Evolutionary conservation across 257 asterid genomes (phyloP).

Genomic region (Marsdenia floribunda): DNA sequence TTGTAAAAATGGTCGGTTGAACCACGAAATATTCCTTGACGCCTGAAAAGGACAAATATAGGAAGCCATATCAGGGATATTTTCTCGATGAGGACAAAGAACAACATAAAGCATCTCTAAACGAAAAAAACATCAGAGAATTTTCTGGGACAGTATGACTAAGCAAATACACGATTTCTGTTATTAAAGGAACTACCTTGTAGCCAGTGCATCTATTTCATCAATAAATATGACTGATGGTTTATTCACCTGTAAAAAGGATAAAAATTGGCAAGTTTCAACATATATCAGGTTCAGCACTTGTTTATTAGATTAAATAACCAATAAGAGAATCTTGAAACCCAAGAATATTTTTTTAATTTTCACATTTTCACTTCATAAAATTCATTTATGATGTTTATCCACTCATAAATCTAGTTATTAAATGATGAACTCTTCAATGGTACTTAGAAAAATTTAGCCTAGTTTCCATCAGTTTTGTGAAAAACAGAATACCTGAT

Average conservation of each 20-base stretch:
- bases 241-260: constrained; percentile 70
- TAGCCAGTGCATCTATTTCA: constrained; percentile 96
- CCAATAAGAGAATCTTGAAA: background rate
- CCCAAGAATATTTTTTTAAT: background rate
- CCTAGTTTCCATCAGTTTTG: no score
- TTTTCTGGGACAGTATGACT: background rate
- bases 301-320: background rate
- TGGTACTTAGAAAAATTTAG: background rate
- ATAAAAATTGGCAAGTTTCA: constrained; percentile 17
- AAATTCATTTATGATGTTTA: background rate
- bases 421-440: background rate
- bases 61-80: background rate
- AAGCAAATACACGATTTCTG: background rate
- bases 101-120: background rate
- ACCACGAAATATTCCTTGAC: constrained; percentile 68
- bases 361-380: background rate
- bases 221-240: constrained; percentile 97
- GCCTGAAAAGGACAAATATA: constrained; percentile 38
- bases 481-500: background rate
- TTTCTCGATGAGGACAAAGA: constrained; percentile 1
- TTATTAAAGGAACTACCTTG: constrained; percentile 48
- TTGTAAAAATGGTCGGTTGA: constrained; percentile 49
- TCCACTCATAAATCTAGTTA: background rate
- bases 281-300: background rate
- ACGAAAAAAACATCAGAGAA: background rate